Evolutionary conservation across 108 stramenopile genomes (phyloP).

Genomic region (Ochromonas danica): DNA sequence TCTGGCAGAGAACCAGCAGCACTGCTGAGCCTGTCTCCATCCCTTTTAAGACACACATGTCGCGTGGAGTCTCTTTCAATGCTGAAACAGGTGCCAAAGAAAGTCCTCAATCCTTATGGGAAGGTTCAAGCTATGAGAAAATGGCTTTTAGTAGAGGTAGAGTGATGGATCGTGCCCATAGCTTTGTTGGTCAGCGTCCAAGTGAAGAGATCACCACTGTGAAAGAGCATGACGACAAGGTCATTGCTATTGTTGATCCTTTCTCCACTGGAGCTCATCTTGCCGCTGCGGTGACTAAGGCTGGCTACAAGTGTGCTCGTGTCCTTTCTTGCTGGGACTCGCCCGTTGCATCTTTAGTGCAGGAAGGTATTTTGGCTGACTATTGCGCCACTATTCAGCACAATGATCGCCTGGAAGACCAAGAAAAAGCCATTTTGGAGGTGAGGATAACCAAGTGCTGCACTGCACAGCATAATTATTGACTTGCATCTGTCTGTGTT

Average conservation of each 20-base stretch:
- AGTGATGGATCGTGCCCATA: constrained; percentile 7
- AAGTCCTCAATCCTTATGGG: constrained; percentile 29
- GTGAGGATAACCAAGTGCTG: too few relatives aligned
- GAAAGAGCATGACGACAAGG: background rate
- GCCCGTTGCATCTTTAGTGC: constrained; percentile 50
- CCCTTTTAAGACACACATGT: background rate
- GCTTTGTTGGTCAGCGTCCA: constrained; percentile 5
- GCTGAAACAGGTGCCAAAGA: constrained; percentile 25
- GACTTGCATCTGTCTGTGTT: background rate
- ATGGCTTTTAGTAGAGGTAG: constrained; percentile 7
- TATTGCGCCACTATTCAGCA: constrained; percentile 55
- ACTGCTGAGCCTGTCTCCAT: background rate
- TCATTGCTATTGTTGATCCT: constrained; percentile 50
- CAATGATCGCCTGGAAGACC: constrained; percentile 43
- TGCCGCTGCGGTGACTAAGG: background rate
- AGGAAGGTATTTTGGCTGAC: constrained; percentile 40
- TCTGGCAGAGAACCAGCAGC: background rate
- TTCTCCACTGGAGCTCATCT: constrained; percentile 48
- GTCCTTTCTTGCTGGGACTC: constrained; percentile 53
- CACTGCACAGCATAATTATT: too few relatives aligned
- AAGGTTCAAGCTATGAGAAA: background rate
- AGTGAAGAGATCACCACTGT: background rate
- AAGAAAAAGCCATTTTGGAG: constrained; percentile 39
- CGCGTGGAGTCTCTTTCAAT: constrained; percentile 27
- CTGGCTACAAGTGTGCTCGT: constrained; percentile 43